Evolutionary conservation across 805 yeast genomes (phyloP), one percentile per base, ranked within the genome.

Genomic region (Saccharomycopsis babjevae): DNA sequence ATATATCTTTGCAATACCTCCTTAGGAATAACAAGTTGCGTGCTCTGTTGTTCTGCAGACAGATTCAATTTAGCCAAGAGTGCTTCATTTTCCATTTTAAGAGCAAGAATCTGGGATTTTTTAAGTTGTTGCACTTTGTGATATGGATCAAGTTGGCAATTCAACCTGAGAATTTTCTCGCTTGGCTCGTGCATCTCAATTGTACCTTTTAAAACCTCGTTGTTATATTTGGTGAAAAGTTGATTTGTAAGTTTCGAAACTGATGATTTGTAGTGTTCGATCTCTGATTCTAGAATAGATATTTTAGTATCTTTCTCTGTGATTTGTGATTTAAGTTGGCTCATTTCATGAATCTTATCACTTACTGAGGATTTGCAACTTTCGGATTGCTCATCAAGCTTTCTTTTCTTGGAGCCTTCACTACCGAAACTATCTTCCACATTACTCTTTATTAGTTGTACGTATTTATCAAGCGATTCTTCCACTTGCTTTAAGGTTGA

Each of bases 1-100:
- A 79, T 79, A 38, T 84, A 73, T 22, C 91, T 72, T 25, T 87
- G 88, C 65, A 86, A 83, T 0, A 86, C 80, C 0, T 88, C 74
- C 64, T 73, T 76, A 0, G 94, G 96, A 0, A 88, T 73, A 43
- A 25, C 50, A 56, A 2, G 4, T 15, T 30, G 1, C 3, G 8
- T 34, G 7, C n/a, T 55, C n/a, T 6, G 25, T 20, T 20, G 30
- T 6, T 18, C 10, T 30, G 18, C 76, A 1, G 61, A 61, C 8
- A 55, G 63, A 16, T 66, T 63, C 2, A 66, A 64, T 20, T 60
- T 55, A n/a, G 3, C 20, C 36, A 55, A 32, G 38, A 25, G 43
- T 3, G 56, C 52, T 22, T 46, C 32, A 16, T 46, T 46, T 25
- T 46, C 52, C 15, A 22, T 2, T 22, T 18, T 46, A 16, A 46